Conservation (phyloP, 108 stramenopile genomes). For the Discostella pseudostelligera region DNA sequence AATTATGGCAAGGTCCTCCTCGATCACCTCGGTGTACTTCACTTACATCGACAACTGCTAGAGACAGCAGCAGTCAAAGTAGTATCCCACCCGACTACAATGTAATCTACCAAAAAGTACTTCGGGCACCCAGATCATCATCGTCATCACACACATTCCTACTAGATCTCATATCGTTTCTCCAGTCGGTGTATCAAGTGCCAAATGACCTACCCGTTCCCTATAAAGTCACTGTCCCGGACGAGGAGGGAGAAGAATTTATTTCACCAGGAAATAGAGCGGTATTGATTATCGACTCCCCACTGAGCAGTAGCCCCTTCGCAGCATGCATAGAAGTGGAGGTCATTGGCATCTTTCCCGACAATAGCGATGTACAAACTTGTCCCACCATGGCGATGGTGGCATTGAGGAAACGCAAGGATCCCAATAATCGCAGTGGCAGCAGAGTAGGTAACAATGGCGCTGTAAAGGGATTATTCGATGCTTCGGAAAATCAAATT, state of each 20-base stretch:
- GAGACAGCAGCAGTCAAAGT: not conserved
- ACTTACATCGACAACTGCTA: not conserved
- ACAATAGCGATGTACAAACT: constrained; percentile 17
- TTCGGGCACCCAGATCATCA: constrained; percentile 41
- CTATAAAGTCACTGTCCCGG: constrained; percentile 46
- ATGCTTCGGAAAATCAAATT: constrained; percentile 71
- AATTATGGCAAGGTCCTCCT: not conserved
- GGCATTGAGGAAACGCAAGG: constrained; percentile 41
- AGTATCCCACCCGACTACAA: constrained; percentile 17
- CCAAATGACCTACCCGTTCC: constrained; percentile 74
- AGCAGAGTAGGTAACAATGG: constrained; percentile 5
- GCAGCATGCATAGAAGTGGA: constrained; percentile 72
- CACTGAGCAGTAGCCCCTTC: constrained; percentile 53
- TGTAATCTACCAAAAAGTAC: constrained; percentile 70
- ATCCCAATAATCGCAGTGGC: constrained; percentile 7
- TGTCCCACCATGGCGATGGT: constrained; percentile 81
- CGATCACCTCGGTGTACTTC: not conserved
- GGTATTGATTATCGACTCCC: constrained; percentile 67
- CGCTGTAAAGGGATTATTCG: constrained; percentile 54
- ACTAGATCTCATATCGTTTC: constrained; percentile 61
- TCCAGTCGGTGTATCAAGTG: constrained; percentile 61
- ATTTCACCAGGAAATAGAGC: constrained; percentile 20
- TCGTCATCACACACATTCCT: constrained; percentile 47
- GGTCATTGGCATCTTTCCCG: constrained; percentile 73
- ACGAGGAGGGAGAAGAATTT: constrained; percentile 11